Evolutionary conservation across 2,329 filamentous ascomycete genomes (phyloP), one percentile per base, ranked within the genome.

Genomic region (Didymella segeticola): DNA sequence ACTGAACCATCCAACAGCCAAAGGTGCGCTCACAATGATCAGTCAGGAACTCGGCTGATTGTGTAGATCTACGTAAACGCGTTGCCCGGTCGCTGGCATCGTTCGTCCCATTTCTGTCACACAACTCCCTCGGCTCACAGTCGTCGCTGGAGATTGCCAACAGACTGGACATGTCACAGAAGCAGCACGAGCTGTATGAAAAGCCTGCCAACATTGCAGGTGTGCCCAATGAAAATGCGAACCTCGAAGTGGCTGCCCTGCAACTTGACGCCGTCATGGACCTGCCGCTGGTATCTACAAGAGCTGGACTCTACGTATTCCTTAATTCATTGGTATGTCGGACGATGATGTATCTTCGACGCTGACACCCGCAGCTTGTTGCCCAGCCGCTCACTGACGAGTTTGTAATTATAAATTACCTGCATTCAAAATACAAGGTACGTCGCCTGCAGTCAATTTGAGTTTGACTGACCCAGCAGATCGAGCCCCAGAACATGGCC

Each of bases 361-460:
- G 42, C 75, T 82, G 58, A 82, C 50, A 22, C 48, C 47, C 2
- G n/a, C 62, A 95, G 90, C 86, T 96, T 47, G 86, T 90, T 57
- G 91, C 88, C 26, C 85, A 91, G 26, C 93, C 93, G 0, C 78
- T 96, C 19, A 84, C 96, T 25, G 93, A 98, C 66, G 93, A 98
- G 66, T 80, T 82, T 46, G 83, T 84, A 22, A 81, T 98, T 10
- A 86, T 95, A 61, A 89, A 85, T 43, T 95, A 93, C 74, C 77
- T 98, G 34, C 87, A 91, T 64, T 91, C 93, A 62, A 84, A 93
- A 71, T 97, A 96, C 69, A 88, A 89, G 75, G 89, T 90, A 77
- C 27, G 26, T 1, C 14, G 2, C 14, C 2, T 60, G 77, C 27
- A n/a, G 14, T 22, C 8, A 5, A 17, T 5, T 5, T 5, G 8